phyloP scores from a whole-genome alignment of 148 eudicot genomes.

The Linanthus parryae region DNA sequence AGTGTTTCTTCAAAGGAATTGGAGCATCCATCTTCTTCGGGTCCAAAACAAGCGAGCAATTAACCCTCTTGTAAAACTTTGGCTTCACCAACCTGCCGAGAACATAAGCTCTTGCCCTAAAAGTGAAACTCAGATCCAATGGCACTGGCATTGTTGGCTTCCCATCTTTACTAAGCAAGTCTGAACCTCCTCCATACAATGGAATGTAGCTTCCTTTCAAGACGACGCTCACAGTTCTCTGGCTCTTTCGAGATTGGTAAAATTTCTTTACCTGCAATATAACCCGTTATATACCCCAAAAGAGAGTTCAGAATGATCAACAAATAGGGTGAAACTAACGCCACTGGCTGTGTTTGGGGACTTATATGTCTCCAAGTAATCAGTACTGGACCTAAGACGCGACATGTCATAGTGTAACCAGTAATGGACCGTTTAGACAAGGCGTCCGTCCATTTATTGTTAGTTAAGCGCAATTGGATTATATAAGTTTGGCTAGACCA shows the following conservation, averaged over 20 bases:
- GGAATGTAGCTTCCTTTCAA: neutral
- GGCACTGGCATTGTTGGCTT: neutral
- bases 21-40: conserved; percentile 56
- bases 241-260: neutral
- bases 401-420: too few species aligned
- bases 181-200: neutral
- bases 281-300: too few species aligned
- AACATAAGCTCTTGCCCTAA: neutral
- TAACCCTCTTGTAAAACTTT: conserved; percentile 48
- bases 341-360: too few species aligned
- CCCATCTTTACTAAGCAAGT: neutral
- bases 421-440: too few species aligned
- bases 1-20: conserved; percentile 39
- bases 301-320: too few species aligned
- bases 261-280: neutral
- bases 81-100: conserved; percentile 53
- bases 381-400: too few species aligned
- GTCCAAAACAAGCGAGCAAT: conserved; percentile 46
- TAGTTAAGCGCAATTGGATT: too few species aligned
- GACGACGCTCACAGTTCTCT: neutral
- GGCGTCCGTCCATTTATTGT: too few species aligned
- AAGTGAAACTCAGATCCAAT: neutral
- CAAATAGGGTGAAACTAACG: too few species aligned
- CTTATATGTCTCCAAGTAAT: too few species aligned
- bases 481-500: too few species aligned